Conservation (phyloP, 2,329 filamentous ascomycete species). For the Zymoseptoria ardabiliae region DNA sequence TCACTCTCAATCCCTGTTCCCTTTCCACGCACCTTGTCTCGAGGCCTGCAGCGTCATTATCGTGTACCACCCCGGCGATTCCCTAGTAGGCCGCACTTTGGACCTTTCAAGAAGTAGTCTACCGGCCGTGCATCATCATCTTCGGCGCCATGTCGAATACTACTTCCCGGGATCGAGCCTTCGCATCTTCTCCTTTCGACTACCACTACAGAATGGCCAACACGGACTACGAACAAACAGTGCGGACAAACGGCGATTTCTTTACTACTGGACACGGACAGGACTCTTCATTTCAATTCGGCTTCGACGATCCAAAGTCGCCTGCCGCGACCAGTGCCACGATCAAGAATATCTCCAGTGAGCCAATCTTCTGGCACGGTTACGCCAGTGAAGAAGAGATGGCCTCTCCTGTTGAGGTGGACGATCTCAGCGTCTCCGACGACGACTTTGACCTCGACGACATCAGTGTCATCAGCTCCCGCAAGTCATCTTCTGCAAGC, state of each 20-base stretch:
- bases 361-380: constrained; percentile 11
- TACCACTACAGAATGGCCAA: neutral
- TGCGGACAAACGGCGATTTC: neutral
- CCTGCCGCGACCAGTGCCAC: constrained; percentile 2
- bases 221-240: neutral
- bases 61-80: constrained; percentile 7
- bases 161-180: neutral
- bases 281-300: neutral
- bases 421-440: constrained; percentile 19
- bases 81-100: constrained; percentile 4
- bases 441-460: constrained; percentile 7
- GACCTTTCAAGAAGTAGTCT: constrained; percentile 2
- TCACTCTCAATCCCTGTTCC: neutral
- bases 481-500: neutral
- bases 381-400: constrained; percentile 28
- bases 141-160: constrained; percentile 1
- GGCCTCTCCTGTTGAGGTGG: constrained; percentile 20
- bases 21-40: constrained; percentile 7
- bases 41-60: constrained; percentile 17
- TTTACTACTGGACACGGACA: neutral
- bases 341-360: constrained; percentile 6
- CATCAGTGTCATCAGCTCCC: constrained; percentile 11
- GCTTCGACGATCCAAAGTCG: neutral
- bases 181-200: neutral
- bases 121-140: neutral